A percentile compares a stretch with the other conserved stretches of the same genome.
Conservation (phyloP, 768 basidiomycete species). For the Lactarius indigo region DNA sequence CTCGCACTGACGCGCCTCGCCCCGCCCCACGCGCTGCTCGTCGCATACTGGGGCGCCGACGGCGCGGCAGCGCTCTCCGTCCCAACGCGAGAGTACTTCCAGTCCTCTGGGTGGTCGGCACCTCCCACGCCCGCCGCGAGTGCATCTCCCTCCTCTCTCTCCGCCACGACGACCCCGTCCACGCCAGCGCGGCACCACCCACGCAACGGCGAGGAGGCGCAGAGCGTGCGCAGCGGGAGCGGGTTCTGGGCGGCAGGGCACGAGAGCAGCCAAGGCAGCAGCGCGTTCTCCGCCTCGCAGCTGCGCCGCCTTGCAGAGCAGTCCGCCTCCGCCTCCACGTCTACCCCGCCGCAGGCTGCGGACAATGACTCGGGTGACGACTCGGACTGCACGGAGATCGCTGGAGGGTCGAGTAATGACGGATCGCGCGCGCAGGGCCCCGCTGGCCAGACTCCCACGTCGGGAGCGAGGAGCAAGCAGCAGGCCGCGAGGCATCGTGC, state of each 20-base stretch:
- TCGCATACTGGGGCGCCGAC: slow-evolving; percentile 76
- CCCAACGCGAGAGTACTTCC: slow-evolving; percentile 83
- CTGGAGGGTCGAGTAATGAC: slow-evolving; percentile 33
- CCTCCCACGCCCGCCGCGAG: slow-evolving; percentile 33
- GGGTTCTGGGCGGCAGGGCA: slow-evolving; percentile 68
- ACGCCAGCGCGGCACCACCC: neutral
- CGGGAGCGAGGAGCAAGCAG: neutral
- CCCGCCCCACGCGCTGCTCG: slow-evolving; percentile 71
- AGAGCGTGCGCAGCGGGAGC: slow-evolving; percentile 62
- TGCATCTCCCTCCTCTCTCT: slow-evolving; percentile 25
- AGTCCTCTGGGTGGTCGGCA: slow-evolving; percentile 78
- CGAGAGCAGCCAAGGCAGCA: slow-evolving; percentile 50
- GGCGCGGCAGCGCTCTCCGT: slow-evolving; percentile 79
- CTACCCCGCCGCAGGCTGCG: slow-evolving; percentile 38
- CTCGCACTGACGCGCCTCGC: slow-evolving; percentile 67
- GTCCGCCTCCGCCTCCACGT: slow-evolving; percentile 22
- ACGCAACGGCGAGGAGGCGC: slow-evolving; percentile 31
- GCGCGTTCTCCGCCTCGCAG: slow-evolving; percentile 44
- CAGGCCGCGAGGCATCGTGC: slow-evolving; percentile 34
- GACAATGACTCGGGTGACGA: slow-evolving; percentile 52
- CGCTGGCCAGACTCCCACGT: neutral
- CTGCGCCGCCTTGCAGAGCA: slow-evolving; percentile 15
- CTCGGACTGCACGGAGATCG: slow-evolving; percentile 58
- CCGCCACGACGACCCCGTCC: slow-evolving; percentile 4
- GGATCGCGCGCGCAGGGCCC: slow-evolving; percentile 5